phyloP scores from a whole-genome alignment of 2,329 filamentous ascomycete genomes.

The Trichoderma koningii region DNA sequence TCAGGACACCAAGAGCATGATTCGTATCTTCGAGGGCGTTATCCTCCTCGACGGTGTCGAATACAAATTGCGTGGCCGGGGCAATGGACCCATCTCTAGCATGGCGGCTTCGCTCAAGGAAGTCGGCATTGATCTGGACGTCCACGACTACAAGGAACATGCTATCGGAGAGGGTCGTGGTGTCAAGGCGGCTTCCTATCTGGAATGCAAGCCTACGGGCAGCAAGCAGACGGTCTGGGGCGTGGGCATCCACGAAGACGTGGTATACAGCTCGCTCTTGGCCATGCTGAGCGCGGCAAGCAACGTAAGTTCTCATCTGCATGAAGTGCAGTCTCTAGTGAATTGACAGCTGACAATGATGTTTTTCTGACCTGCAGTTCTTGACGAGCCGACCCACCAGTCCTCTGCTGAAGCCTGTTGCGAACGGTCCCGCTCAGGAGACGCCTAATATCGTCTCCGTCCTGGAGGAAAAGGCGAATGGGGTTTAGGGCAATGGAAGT shows the following conservation, averaged over 20 bases:
- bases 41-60: slow-evolving; percentile 5
- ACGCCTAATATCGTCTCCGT: not conserved
- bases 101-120: slow-evolving; percentile 10
- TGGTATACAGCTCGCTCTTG: slow-evolving; percentile 11
- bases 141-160: slow-evolving; percentile 17
- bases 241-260: slow-evolving; percentile 8
- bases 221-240: slow-evolving; percentile 17
- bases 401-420: slow-evolving; percentile 7
- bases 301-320: not conserved
- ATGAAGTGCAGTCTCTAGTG: not conserved
- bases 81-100: slow-evolving; percentile 16
- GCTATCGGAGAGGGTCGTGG: slow-evolving; percentile 10
- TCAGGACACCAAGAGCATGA: slow-evolving; percentile 13
- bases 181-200: slow-evolving; percentile 11
- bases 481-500: not conserved
- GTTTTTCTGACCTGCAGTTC: not conserved
- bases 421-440: not conserved
- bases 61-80: slow-evolving; percentile 1
- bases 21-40: slow-evolving; percentile 14
- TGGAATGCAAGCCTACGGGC: slow-evolving; percentile 15
- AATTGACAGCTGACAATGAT: not conserved
- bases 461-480: slow-evolving; percentile 14
- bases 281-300: slow-evolving; percentile 17
- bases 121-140: slow-evolving; percentile 10
- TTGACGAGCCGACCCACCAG: slow-evolving; percentile 10